These are phyloP conservation scores for Podospora pseudocomata DNA, from an alignment of 495 filamentous ascomycete species.

Conservation along the genomic window DNA sequence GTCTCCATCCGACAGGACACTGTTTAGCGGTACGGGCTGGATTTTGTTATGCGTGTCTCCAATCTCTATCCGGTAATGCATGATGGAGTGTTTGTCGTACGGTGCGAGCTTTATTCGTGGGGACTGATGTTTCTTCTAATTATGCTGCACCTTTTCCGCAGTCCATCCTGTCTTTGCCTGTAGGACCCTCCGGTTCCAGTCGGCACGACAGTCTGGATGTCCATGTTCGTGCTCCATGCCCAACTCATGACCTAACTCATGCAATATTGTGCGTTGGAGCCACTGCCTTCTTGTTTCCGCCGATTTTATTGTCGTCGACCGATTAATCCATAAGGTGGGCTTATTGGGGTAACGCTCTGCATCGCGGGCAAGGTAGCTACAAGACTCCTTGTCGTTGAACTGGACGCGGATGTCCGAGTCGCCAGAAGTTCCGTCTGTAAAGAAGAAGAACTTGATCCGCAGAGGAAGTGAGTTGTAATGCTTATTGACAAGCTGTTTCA, in stretches of 20 bases:
- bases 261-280: not conserved
- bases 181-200: not conserved
- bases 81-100: not conserved
- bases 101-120: not conserved
- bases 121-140: not conserved
- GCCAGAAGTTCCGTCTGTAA: not conserved
- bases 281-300: not conserved
- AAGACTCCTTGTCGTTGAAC: not conserved
- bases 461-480: not conserved
- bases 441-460: not conserved
- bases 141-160: not conserved
- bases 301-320: not conserved
- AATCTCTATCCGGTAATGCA: not conserved
- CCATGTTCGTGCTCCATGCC: not conserved
- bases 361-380: not conserved
- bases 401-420: not conserved
- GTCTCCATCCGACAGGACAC: not conserved
- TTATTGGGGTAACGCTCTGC: not conserved
- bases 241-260: not conserved
- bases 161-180: not conserved
- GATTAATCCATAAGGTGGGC: not conserved
- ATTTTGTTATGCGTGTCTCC: not conserved
- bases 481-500: not conserved
- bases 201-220: not conserved
- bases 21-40: not conserved